A percentile compares a stretch with the other conserved stretches of the same genome.
Conservation (phyloP, 2,329 filamentous ascomycete species). For the Hypoxylon sp. region DNA sequence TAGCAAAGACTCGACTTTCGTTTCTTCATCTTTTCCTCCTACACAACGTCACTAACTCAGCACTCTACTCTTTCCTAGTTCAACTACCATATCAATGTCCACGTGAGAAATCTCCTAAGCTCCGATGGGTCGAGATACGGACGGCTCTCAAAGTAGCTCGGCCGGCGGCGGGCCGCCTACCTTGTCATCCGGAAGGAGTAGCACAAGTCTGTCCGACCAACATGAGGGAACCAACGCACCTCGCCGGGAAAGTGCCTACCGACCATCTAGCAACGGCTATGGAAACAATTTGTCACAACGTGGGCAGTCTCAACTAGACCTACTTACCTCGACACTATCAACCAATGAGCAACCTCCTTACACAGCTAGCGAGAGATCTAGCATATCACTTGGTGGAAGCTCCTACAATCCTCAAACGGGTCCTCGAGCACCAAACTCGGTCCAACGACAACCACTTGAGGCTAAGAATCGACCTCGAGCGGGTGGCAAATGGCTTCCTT, state of each 20-base stretch:
- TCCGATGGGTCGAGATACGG: constrained; percentile 10
- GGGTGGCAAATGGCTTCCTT: not conserved
- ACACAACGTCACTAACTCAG: not conserved
- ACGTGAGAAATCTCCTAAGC: not conserved
- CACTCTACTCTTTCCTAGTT: not conserved
- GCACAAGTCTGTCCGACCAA: not conserved
- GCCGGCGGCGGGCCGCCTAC: not conserved
- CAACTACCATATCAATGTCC: not conserved
- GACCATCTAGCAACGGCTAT: not conserved
- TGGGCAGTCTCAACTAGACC: not conserved
- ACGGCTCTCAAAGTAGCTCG: not conserved
- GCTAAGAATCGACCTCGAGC: not conserved
- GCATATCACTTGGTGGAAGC: not conserved
- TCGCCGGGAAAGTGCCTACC: not conserved
- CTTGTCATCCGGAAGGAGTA: not conserved
- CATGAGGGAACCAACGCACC: not conserved
- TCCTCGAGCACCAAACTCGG: not conserved
- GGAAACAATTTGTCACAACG: not conserved
- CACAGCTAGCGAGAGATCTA: not conserved
- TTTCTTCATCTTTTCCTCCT: not conserved
- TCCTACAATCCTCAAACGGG: not conserved
- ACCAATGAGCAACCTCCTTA: not conserved
- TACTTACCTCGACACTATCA: not conserved
- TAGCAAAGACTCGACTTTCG: not conserved
- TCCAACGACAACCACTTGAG: not conserved